phyloP scores from a whole-genome alignment of 1,284 basidiomycete species.

The Apiotrichum mycotoxinovorans region DNA sequence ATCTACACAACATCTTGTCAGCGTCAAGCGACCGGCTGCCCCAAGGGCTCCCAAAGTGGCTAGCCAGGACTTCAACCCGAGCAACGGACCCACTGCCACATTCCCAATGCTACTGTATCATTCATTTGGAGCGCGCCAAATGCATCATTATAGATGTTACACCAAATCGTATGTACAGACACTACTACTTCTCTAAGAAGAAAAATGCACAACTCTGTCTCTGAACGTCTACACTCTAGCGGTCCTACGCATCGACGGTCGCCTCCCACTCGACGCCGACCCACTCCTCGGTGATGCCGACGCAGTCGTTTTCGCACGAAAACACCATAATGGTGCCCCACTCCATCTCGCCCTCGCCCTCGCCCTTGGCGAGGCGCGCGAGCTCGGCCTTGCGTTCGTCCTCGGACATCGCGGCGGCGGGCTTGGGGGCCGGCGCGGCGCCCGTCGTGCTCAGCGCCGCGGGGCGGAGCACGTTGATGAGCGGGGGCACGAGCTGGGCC shows the following conservation, averaged over 20 bases:
- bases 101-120: no score
- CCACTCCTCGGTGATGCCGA: constrained; percentile 48
- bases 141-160: neutral
- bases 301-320: constrained; percentile 47
- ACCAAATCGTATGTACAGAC: neutral
- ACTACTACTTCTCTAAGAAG: neutral
- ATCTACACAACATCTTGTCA: no score
- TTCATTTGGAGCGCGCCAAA: no score
- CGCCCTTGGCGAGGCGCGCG: constrained; percentile 28
- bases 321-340: constrained; percentile 50
- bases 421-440: neutral
- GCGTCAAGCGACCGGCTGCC: no score
- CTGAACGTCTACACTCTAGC: neutral
- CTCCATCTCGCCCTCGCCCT: constrained; percentile 44
- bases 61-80: no score
- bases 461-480: constrained; percentile 44
- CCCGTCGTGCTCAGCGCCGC: constrained; percentile 25
- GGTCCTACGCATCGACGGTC: neutral
- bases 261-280: constrained; percentile 51
- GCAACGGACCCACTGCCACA: no score
- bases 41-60: no score
- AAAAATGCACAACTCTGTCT: neutral
- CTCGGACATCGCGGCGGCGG: constrained; percentile 26
- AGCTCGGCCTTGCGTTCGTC: constrained; percentile 43
- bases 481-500: constrained; percentile 48